Evolutionary conservation across 1,284 basidiomycete genomes (phyloP).

Genomic region (Leccinum pallidistipes): DNA sequence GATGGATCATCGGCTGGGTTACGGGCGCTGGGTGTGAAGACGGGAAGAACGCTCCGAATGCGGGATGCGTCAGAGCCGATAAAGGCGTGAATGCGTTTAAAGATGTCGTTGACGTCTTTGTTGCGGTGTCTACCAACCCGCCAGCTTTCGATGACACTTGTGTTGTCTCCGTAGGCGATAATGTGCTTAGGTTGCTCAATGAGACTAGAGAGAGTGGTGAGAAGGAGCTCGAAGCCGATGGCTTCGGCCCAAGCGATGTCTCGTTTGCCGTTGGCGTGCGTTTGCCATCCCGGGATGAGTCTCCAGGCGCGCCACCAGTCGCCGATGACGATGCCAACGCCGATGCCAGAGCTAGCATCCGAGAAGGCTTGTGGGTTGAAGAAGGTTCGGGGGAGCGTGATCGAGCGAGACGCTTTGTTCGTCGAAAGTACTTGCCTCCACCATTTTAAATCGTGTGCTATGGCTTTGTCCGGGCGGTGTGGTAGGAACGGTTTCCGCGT

Average conservation of each 20-base stretch:
- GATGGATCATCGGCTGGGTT: conserved; percentile 29
- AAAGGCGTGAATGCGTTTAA: conserved; percentile 26
- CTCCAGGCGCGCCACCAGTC: too few species aligned
- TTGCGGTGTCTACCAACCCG: conserved; percentile 37
- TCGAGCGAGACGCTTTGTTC: too few species aligned
- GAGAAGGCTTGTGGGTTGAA: too few species aligned
- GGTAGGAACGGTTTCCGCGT: too few species aligned
- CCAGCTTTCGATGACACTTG: conserved; percentile 41
- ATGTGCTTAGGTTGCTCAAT: background rate
- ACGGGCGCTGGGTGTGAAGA: conserved; percentile 30
- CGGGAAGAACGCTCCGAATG: conserved; percentile 16
- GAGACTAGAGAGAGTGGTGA: conserved; percentile 8
- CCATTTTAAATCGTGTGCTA: too few species aligned
- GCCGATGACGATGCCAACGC: too few species aligned
- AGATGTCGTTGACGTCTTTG: conserved; percentile 17
- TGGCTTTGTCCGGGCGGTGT: too few species aligned
- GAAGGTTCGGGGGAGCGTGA: too few species aligned
- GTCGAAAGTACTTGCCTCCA: too few species aligned
- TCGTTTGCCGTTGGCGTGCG: accelerated
- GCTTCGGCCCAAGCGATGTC: conserved; percentile 23
- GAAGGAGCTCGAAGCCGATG: conserved; percentile 26
- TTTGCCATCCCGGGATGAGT: conserved; percentile 1
- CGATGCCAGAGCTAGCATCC: too few species aligned
- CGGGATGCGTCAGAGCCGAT: background rate
- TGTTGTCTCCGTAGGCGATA: conserved; percentile 39